Percentiles rank a stretch among this genome's conserved stretches.
These are phyloP conservation scores for Mucor velutinosus DNA, from an alignment of 371 early-diverging fungal species.

Conservation along the genomic window DNA sequence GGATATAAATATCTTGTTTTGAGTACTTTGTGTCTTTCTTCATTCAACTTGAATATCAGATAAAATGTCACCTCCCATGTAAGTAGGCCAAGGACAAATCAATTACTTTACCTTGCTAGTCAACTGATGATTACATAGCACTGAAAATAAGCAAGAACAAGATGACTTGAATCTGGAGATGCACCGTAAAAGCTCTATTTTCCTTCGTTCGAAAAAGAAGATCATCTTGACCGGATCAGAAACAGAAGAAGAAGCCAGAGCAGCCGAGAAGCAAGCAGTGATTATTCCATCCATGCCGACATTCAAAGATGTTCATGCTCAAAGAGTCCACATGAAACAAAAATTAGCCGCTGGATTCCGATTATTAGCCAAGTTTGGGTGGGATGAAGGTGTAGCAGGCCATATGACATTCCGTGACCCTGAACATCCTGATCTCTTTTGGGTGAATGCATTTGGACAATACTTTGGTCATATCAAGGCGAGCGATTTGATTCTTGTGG, in stretches of 20 bases:
- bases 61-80: slow-evolving; percentile 1
- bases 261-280: slow-evolving; percentile 43
- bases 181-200: slow-evolving; percentile 12
- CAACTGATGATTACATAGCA: no score
- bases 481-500: slow-evolving; percentile 57
- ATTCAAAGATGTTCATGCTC: slow-evolving; percentile 43
- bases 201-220: slow-evolving; percentile 32
- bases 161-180: background rate
- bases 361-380: slow-evolving; percentile 55
- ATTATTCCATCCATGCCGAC: slow-evolving; percentile 41
- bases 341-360: slow-evolving; percentile 63
- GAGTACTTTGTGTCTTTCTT: background rate
- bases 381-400: slow-evolving; percentile 64
- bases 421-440: slow-evolving; percentile 60
- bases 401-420: slow-evolving; percentile 66
- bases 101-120: no score
- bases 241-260: slow-evolving; percentile 49
- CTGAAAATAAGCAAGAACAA: background rate
- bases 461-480: slow-evolving; percentile 60
- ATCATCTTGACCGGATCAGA: slow-evolving; percentile 46
- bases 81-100: no score
- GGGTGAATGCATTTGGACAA: slow-evolving; percentile 62
- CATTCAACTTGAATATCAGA: background rate
- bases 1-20: no score
- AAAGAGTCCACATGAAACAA: slow-evolving; percentile 62